phyloP scores from a whole-genome alignment of 768 basidiomycete genomes.

The Pisolithus orientalis region DNA sequence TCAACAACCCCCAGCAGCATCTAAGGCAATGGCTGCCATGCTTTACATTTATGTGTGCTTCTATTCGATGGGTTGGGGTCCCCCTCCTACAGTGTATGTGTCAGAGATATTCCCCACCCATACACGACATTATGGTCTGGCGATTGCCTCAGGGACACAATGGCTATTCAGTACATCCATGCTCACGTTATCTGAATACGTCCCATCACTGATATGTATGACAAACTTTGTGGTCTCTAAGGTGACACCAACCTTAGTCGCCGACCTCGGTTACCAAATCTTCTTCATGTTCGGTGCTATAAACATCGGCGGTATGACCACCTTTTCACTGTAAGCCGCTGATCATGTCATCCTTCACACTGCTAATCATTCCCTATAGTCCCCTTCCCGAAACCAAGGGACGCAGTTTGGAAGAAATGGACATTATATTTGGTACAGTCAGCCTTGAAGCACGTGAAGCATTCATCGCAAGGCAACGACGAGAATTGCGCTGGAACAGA shows the following conservation, averaged over 20 bases:
- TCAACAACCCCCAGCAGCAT: constrained; percentile 33
- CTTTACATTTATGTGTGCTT: constrained; percentile 84
- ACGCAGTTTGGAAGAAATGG: too few relatives aligned
- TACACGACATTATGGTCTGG: constrained; percentile 75
- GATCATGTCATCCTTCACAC: too few relatives aligned
- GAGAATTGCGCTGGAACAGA: too few relatives aligned
- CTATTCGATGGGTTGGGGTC: constrained; percentile 85
- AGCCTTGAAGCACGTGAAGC: constrained; percentile 45
- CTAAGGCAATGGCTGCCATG: constrained; percentile 80
- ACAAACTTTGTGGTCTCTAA: constrained; percentile 64
- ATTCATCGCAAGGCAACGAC: constrained; percentile 44
- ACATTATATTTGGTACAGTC: too few relatives aligned
- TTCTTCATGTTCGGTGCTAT: constrained; percentile 28
- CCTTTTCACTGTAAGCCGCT: constrained; percentile 52
- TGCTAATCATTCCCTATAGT: constrained; percentile 19
- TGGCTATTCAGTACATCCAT: constrained; percentile 80
- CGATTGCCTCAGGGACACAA: constrained; percentile 69
- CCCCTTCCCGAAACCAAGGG: constrained; percentile 61
- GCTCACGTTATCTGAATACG: too few relatives aligned
- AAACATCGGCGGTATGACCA: constrained; percentile 62
- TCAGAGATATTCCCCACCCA: constrained; percentile 85
- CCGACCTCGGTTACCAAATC: constrained; percentile 59
- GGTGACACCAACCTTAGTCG: constrained; percentile 55
- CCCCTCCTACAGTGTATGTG: constrained; percentile 61
- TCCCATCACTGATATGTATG: constrained; percentile 18